A percentile compares a stretch with the other conserved stretches of the same genome.
Evolutionary conservation across 2,329 filamentous ascomycete genomes (phyloP).

Genomic region (Colletotrichum sojae): DNA sequence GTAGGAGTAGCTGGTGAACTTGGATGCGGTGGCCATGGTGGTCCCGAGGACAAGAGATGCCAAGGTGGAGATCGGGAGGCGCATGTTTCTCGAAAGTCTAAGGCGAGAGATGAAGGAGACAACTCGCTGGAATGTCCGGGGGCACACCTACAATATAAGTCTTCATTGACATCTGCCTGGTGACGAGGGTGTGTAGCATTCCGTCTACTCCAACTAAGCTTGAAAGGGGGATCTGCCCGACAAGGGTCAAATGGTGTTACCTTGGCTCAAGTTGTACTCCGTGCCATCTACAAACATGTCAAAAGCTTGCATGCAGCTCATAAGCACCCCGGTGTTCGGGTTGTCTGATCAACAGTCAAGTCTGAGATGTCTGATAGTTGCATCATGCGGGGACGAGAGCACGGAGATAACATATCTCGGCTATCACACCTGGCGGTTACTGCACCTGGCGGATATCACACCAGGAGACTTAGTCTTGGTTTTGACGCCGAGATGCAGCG

Average conservation of each 20-base stretch:
- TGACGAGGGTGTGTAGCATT: slow-evolving; percentile 5
- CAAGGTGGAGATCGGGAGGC: neutral
- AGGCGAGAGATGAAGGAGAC: neutral
- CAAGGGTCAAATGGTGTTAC: neutral
- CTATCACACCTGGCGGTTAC: slow-evolving; percentile 14
- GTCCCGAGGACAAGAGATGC: neutral
- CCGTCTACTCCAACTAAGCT: neutral
- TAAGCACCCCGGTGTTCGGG: neutral
- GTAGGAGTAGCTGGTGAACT: slow-evolving; percentile 27
- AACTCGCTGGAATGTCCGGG: neutral
- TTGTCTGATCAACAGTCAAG: neutral
- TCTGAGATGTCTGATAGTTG: neutral
- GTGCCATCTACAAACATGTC: too few species aligned
- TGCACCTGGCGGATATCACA: slow-evolving; percentile 9
- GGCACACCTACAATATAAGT: neutral
- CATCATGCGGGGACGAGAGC: neutral
- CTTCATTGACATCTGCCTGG: neutral
- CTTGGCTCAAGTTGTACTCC: too few species aligned
- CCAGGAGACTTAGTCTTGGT: neutral
- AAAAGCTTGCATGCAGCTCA: too few species aligned
- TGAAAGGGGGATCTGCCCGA: slow-evolving; percentile 8
- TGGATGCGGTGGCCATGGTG: slow-evolving; percentile 12
- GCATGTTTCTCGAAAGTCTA: slow-evolving; percentile 1
- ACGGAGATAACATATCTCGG: neutral
- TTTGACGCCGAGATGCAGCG: slow-evolving; percentile 6